Evolutionary conservation across 139 green algal species (phyloP).

Genomic region (Chlorella sorokiniana): DNA sequence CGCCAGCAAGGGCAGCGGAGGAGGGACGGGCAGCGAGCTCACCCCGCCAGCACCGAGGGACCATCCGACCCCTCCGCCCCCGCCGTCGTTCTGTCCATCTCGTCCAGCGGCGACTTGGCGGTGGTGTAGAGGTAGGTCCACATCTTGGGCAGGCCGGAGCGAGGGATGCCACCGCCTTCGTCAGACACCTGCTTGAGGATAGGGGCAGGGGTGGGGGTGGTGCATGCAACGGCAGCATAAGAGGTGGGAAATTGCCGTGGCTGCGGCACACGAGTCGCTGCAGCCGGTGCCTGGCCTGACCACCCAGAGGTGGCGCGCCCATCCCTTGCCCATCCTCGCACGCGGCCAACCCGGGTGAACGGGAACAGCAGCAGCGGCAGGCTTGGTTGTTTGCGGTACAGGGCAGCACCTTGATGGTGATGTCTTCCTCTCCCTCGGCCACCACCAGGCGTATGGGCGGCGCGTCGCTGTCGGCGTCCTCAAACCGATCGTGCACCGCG

Average conservation of each 20-base stretch:
- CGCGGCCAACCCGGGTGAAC: too few species aligned
- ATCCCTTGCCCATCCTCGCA: too few species aligned
- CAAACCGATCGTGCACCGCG: conserved; percentile 89
- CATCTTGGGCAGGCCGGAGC: conserved; percentile 89
- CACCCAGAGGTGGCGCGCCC: too few species aligned
- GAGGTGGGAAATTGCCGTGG: too few species aligned
- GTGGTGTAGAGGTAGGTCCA: conserved; percentile 99
- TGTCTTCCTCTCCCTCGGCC: conserved; percentile 94
- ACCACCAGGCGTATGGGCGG: conserved; percentile 93
- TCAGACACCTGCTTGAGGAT: conserved; percentile 87
- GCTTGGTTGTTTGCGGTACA: neutral
- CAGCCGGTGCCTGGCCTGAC: too few species aligned
- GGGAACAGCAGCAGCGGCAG: too few species aligned
- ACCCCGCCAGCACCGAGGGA: conserved; percentile 57
- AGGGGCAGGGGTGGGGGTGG: neutral
- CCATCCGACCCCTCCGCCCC: conserved; percentile 35
- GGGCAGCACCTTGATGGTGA: conserved; percentile 92
- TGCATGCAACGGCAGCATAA: neutral
- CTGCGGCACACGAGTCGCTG: too few species aligned
- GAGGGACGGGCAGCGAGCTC: neutral
- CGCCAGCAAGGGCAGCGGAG: neutral
- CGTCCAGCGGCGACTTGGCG: conserved; percentile 58
- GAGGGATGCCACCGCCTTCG: conserved; percentile 96
- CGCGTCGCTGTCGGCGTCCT: conserved; percentile 78
- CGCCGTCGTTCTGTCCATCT: conserved; percentile 53